These are phyloP conservation scores for Vachellia pachyceras DNA, from an alignment of 306 rosid genomes.

Conservation along the genomic window DNA sequence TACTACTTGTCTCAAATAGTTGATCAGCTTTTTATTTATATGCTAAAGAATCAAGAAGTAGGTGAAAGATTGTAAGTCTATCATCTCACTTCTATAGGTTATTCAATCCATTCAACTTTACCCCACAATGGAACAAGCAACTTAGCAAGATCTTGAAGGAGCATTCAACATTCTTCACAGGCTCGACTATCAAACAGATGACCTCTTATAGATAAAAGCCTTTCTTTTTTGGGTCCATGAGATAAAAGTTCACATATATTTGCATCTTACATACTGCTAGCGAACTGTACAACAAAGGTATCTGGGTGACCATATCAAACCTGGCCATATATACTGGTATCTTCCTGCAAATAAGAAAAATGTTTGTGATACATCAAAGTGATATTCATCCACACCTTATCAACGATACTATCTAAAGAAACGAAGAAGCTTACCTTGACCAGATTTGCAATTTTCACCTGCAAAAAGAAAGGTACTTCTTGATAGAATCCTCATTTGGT, in stretches of 20 bases:
- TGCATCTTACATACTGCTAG: conserved; percentile 24
- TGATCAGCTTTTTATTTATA: background rate
- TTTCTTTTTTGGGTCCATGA: background rate
- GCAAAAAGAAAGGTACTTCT: conserved; percentile 53
- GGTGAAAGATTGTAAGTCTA: background rate
- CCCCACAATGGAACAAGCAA: background rate
- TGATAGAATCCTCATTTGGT: conserved; percentile 46
- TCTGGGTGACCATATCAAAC: conserved; percentile 41
- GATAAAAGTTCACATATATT: conserved; percentile 31
- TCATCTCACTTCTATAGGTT: background rate
- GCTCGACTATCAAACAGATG: conserved; percentile 1
- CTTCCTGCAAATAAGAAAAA: conserved; percentile 60
- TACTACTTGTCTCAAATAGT: background rate
- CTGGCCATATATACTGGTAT: conserved; percentile 65
- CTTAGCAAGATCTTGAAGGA: background rate
- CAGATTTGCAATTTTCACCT: conserved; percentile 60
- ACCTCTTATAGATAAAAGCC: background rate
- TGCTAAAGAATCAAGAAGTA: background rate
- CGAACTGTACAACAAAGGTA: conserved; percentile 39
- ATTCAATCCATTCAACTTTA: background rate
- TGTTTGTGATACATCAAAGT: conserved; percentile 28
- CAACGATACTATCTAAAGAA: conserved; percentile 15
- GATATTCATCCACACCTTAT: conserved; percentile 8
- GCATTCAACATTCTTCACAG: background rate
- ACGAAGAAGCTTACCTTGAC: conserved; percentile 55